Percentiles rank a stretch among this genome's conserved stretches.
phyloP scores from a whole-genome alignment of 169 alveolate genomes.

The Babesia divergens region DNA sequence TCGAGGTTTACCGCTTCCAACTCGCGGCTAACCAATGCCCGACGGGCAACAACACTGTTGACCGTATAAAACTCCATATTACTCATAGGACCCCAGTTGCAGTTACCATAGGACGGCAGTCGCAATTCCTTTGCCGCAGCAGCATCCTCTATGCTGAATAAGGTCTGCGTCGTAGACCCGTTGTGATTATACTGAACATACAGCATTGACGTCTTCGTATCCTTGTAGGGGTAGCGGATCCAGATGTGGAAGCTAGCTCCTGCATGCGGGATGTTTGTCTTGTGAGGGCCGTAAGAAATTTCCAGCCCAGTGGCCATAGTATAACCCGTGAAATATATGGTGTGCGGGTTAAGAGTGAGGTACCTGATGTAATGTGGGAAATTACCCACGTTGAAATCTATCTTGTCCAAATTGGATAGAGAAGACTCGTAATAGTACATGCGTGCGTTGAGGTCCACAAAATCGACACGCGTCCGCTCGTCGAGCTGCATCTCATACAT shows the following conservation, averaged over 20 bases:
- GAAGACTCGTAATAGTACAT: background rate
- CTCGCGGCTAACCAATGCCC: slow-evolving; percentile 11
- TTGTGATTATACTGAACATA: slow-evolving; percentile 5
- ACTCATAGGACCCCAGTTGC: slow-evolving; percentile 60
- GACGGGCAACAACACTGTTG: slow-evolving; percentile 10
- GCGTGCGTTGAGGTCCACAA: slow-evolving; percentile 11
- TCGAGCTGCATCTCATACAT: too few species aligned
- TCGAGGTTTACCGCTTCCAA: slow-evolving; percentile 23
- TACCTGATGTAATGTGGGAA: slow-evolving; percentile 54
- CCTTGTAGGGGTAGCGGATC: slow-evolving; percentile 36
- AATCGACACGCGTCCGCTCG: background rate
- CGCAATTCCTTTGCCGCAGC: background rate
- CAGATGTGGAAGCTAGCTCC: slow-evolving; percentile 28
- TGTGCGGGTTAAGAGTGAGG: slow-evolving; percentile 13
- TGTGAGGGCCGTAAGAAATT: slow-evolving; percentile 21
- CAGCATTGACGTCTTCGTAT: slow-evolving; percentile 1
- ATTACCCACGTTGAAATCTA: slow-evolving; percentile 48
- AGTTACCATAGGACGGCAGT: slow-evolving; percentile 14
- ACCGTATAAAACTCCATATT: slow-evolving; percentile 40
- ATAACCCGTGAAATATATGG: slow-evolving; percentile 48
- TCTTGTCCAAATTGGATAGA: background rate
- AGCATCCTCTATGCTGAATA: slow-evolving; percentile 6
- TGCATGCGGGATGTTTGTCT: background rate
- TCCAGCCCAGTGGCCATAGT: background rate
- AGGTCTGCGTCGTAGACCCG: background rate